Conservation (phyloP, 345 rosid genomes). For the Theobroma cacao region DNA sequence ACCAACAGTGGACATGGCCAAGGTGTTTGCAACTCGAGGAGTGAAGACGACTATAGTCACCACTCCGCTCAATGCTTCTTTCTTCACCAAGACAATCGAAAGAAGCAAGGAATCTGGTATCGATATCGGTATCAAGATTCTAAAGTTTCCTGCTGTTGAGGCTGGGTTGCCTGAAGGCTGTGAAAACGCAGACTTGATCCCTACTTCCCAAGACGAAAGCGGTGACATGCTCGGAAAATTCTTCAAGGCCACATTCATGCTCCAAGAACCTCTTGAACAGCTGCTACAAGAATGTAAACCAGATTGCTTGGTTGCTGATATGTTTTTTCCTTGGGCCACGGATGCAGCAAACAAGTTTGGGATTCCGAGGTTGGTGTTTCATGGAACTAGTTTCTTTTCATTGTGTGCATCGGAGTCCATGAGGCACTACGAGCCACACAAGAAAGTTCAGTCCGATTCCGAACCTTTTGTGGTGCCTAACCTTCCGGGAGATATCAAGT, state of each 20-base stretch:
- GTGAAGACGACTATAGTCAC: conserved; percentile 30
- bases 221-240: neutral
- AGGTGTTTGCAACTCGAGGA: conserved; percentile 29
- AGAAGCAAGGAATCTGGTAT: conserved; percentile 14
- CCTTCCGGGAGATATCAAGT: conserved; percentile 30
- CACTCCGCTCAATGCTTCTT: conserved; percentile 24
- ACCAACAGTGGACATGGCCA: conserved; percentile 40
- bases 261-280: conserved; percentile 19
- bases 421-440: conserved; percentile 21
- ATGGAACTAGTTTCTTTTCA: conserved; percentile 31
- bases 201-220: neutral
- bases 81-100: conserved; percentile 18
- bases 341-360: conserved; percentile 33
- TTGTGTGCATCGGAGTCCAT: conserved; percentile 16
- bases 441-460: conserved; percentile 17
- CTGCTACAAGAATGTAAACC: conserved; percentile 19
- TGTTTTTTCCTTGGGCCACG: conserved; percentile 33
- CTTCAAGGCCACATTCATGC: conserved; percentile 9
- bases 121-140: conserved; percentile 13
- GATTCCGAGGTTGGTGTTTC: conserved; percentile 37
- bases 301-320: conserved; percentile 35
- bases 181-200: conserved; percentile 9
- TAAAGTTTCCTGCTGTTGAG: conserved; percentile 22
- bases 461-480: conserved; percentile 32
- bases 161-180: conserved; percentile 31